phyloP scores from a whole-genome alignment of 148 eudicot species.

The Spergularia marina region DNA sequence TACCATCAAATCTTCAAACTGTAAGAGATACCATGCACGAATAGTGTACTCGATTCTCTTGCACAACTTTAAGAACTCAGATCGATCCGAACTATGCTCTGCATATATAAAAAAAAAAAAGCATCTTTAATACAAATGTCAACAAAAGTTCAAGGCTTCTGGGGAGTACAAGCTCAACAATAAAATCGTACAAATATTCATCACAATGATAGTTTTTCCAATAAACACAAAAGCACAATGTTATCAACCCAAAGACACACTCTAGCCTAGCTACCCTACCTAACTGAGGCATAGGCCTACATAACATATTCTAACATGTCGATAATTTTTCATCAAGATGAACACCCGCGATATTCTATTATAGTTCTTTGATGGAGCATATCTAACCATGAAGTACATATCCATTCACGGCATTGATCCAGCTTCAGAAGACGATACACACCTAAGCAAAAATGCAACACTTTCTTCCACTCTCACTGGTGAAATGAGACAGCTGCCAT shows the following conservation, averaged over 20 bases:
- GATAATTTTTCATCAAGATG: too few species aligned
- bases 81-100: conserved; percentile 67
- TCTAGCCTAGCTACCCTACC: too few species aligned
- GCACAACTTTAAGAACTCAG: conserved; percentile 79
- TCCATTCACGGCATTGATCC: background rate
- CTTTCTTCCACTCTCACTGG: background rate
- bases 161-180: background rate
- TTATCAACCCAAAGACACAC: too few species aligned
- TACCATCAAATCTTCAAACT: conserved; percentile 96
- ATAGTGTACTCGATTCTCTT: conserved; percentile 88
- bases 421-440: background rate
- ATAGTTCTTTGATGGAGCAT: background rate
- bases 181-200: too few species aligned
- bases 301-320: background rate
- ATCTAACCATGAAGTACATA: background rate
- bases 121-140: background rate
- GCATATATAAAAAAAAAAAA: conserved; percentile 15
- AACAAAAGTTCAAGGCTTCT: background rate
- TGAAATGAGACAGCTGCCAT: background rate
- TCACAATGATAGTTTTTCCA: too few species aligned
- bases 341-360: too few species aligned
- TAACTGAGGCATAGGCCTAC: background rate
- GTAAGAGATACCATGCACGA: conserved; percentile 88
- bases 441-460: background rate
- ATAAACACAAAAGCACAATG: too few species aligned